Percentiles rank a stretch among this genome's conserved stretches.
Evolutionary conservation across 164 flowering plant species (phyloP).

Genomic region (Aristolochia californica): DNA sequence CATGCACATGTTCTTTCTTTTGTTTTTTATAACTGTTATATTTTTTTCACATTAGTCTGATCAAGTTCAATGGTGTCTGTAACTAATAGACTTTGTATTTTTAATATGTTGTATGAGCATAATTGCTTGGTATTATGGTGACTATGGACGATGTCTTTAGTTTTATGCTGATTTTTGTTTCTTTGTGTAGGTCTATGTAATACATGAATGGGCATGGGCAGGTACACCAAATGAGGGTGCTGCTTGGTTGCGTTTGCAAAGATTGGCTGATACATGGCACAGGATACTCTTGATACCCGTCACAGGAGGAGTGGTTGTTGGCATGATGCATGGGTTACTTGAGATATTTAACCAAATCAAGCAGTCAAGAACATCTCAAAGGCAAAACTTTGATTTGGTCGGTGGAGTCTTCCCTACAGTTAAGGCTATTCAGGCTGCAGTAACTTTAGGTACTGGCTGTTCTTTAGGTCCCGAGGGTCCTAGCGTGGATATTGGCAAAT

Average conservation of each 20-base stretch:
- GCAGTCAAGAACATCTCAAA: slow-evolving; percentile 54
- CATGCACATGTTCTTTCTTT: no score
- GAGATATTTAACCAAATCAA: slow-evolving; percentile 83
- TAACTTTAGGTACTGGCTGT: slow-evolving; percentile 96
- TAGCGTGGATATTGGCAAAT: slow-evolving; percentile 96
- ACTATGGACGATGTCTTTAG: no score
- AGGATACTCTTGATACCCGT: slow-evolving; percentile 90
- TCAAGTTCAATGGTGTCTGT: background rate
- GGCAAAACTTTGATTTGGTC: slow-evolving; percentile 67
- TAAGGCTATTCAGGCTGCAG: slow-evolving; percentile 97
- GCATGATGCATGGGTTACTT: slow-evolving; percentile 94
- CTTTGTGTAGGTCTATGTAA: slow-evolving; percentile 62
- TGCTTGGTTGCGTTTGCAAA: slow-evolving; percentile 95
- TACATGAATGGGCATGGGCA: slow-evolving; percentile 99
- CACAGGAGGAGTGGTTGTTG: slow-evolving; percentile 94
- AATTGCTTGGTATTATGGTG: no score
- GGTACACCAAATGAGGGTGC: slow-evolving; percentile 99
- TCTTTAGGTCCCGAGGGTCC: slow-evolving; percentile 99
- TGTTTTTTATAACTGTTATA: no score
- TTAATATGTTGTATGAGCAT: no score
- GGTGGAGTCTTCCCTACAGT: slow-evolving; percentile 72
- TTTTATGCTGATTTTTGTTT: background rate
- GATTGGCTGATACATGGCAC: slow-evolving; percentile 96
- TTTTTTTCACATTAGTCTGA: no score
- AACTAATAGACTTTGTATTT: slow-evolving; percentile 7